Evolutionary conservation across 768 basidiomycete genomes (phyloP).

Genomic region (Strobilomyces dryophilus): DNA sequence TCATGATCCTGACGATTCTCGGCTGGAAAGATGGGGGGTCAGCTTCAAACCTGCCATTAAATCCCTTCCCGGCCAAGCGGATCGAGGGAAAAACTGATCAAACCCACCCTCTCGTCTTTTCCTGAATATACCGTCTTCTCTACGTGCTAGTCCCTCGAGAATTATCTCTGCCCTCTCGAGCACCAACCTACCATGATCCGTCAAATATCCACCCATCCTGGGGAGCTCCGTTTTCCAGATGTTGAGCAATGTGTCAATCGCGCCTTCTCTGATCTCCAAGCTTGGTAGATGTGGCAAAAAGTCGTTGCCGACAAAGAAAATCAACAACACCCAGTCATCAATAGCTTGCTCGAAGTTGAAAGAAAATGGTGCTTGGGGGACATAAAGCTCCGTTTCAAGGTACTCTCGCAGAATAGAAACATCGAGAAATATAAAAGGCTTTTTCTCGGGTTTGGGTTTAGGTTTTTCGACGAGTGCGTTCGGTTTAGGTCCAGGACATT

Average conservation of each 20-base stretch:
- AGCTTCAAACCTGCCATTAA: slow-evolving; percentile 10
- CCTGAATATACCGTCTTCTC: slow-evolving; percentile 95
- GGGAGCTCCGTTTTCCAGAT: slow-evolving; percentile 95
- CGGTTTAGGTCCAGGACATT: slow-evolving; percentile 82
- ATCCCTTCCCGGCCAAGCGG: slow-evolving; percentile 1
- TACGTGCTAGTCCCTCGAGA: slow-evolving; percentile 87
- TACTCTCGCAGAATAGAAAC: slow-evolving; percentile 95
- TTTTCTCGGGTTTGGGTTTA: slow-evolving; percentile 61
- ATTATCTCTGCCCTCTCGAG: slow-evolving; percentile 88
- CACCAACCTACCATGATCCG: slow-evolving; percentile 87
- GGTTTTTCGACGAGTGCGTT: slow-evolving; percentile 41
- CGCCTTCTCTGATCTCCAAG: slow-evolving; percentile 98
- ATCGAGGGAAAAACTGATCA: slow-evolving; percentile 12
- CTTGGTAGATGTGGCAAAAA: slow-evolving; percentile 95
- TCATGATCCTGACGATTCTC: slow-evolving; percentile 93
- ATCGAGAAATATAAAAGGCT: slow-evolving; percentile 99
- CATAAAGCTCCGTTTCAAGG: slow-evolving; percentile 91
- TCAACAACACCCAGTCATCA: slow-evolving; percentile 99
- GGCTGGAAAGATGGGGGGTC: slow-evolving; percentile 42
- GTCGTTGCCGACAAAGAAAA: slow-evolving; percentile 99
- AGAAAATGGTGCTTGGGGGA: slow-evolving; percentile 71
- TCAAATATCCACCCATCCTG: slow-evolving; percentile 96
- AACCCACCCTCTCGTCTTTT: slow-evolving; percentile 85
- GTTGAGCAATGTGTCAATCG: slow-evolving; percentile 92
- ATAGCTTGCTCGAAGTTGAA: slow-evolving; percentile 96